These are phyloP conservation scores for Leishmania tarentolae DNA, from an alignment of 208 protist species.

Conservation along the genomic window DNA sequence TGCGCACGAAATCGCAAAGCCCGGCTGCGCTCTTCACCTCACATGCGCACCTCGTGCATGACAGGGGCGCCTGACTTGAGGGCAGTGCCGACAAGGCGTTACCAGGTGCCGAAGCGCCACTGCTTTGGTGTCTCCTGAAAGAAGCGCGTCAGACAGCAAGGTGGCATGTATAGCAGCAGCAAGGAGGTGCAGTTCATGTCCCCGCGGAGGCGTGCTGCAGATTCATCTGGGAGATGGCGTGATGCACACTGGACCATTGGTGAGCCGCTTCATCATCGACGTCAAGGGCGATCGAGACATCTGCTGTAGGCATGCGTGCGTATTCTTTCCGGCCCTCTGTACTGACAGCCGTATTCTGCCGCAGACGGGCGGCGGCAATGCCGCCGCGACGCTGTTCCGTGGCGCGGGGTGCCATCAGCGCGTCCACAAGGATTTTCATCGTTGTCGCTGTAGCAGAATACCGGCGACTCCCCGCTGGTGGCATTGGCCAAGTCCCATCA, in stretches of 20 bases:
- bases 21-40: neutral
- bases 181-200: constrained; percentile 3
- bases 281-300: neutral
- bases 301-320: constrained; percentile 4
- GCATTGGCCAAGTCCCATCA: neutral
- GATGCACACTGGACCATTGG: constrained; percentile 39
- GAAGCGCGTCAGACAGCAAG: neutral
- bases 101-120: constrained; percentile 7
- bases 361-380: neutral
- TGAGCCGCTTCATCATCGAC: constrained; percentile 35
- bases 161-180: neutral
- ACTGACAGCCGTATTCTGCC: neutral
- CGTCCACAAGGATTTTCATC: constrained; percentile 24
- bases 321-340: constrained; percentile 12
- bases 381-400: constrained; percentile 2
- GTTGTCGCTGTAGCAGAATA: constrained; percentile 20
- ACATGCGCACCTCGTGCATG: neutral
- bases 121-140: constrained; percentile 2
- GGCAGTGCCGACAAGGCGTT: neutral
- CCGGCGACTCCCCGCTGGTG: neutral
- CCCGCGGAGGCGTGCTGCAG: constrained; percentile 32
- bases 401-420: constrained; percentile 4
- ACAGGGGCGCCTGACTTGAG: neutral
- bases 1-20: neutral
- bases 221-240: constrained; percentile 25